Percentiles rank a stretch among this genome's conserved stretches.
Evolutionary conservation across 1,284 basidiomycete species (phyloP).

Genomic region (Pulchroboletus neoregius): DNA sequence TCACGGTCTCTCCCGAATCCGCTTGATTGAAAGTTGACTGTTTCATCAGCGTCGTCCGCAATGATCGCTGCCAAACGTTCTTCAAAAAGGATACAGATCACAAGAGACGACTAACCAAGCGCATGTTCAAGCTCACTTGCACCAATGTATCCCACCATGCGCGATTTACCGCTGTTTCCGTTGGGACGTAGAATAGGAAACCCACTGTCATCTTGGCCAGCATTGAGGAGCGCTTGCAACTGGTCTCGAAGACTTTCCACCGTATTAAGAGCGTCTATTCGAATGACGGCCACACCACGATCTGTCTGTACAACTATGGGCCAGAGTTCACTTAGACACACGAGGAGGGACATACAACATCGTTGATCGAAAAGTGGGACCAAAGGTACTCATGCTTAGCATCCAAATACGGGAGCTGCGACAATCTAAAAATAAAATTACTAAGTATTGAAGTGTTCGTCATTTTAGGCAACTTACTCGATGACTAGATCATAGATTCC

Average conservation of each 20-base stretch:
- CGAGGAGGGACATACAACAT: conserved; percentile 56
- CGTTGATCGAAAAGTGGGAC: conserved; percentile 69
- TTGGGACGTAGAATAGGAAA: conserved; percentile 76
- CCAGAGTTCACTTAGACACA: background rate
- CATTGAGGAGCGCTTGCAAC: conserved; percentile 53
- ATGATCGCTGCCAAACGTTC: conserved; percentile 54
- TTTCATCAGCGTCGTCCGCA: conserved; percentile 66
- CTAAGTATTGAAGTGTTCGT: background rate
- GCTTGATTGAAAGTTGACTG: conserved; percentile 61
- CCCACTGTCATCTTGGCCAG: conserved; percentile 77
- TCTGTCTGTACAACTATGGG: conserved; percentile 45
- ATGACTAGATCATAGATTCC: conserved; percentile 96
- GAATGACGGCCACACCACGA: conserved; percentile 62
- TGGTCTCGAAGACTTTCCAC: conserved; percentile 67
- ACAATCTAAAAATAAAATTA: conserved; percentile 39
- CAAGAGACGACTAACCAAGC: conserved; percentile 54
- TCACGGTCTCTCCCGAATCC: conserved; percentile 40
- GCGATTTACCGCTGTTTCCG: conserved; percentile 44
- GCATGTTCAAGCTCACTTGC: conserved; percentile 92
- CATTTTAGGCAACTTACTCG: conserved; percentile 48
- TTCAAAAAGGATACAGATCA: conserved; percentile 1
- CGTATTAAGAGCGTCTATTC: conserved; percentile 65
- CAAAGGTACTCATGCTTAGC: conserved; percentile 86
- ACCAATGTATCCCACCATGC: conserved; percentile 91
- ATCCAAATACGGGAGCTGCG: conserved; percentile 88